These are phyloP conservation scores for Magnaporthiopsis incrustans DNA, from an alignment of 2,329 filamentous ascomycete genomes.

Conservation along the genomic window DNA sequence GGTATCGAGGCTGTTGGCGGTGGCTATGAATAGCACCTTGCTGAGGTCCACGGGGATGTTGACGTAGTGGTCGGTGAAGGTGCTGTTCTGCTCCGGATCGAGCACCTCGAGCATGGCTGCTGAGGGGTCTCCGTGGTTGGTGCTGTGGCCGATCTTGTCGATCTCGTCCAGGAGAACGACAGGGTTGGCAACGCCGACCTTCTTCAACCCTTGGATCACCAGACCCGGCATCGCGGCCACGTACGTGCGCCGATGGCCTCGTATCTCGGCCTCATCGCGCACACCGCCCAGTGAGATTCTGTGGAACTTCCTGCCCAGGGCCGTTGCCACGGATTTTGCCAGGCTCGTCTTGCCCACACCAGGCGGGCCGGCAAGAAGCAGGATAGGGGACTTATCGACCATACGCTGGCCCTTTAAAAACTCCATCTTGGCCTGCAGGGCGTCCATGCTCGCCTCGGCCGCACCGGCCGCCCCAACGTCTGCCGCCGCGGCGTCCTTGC, in stretches of 20 bases:
- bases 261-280: slow-evolving; percentile 91
- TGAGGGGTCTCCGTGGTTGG: slow-evolving; percentile 90
- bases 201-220: slow-evolving; percentile 87
- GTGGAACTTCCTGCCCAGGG: slow-evolving; percentile 91
- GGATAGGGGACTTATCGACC: slow-evolving; percentile 91
- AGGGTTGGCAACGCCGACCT: slow-evolving; percentile 90
- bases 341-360: slow-evolving; percentile 95
- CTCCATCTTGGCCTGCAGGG: slow-evolving; percentile 57
- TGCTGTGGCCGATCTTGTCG: slow-evolving; percentile 87
- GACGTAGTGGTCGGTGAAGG: slow-evolving; percentile 93
- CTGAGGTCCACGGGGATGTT: slow-evolving; percentile 92
- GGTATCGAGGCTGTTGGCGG: slow-evolving; percentile 88
- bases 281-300: slow-evolving; percentile 94
- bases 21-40: slow-evolving; percentile 96
- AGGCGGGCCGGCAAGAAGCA: slow-evolving; percentile 86
- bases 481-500: slow-evolving; percentile 8
- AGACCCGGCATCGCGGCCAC: slow-evolving; percentile 98
- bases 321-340: slow-evolving; percentile 85
- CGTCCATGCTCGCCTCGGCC: slow-evolving; percentile 27
- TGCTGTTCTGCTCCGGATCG: slow-evolving; percentile 93
- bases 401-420: slow-evolving; percentile 74
- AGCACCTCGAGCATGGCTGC: slow-evolving; percentile 97
- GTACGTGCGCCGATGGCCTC: slow-evolving; percentile 90
- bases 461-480: slow-evolving; percentile 2
- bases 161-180: slow-evolving; percentile 96